Conservation (phyloP, 2,329 filamentous ascomycete species). For the Calonectria hawksworthii region DNA sequence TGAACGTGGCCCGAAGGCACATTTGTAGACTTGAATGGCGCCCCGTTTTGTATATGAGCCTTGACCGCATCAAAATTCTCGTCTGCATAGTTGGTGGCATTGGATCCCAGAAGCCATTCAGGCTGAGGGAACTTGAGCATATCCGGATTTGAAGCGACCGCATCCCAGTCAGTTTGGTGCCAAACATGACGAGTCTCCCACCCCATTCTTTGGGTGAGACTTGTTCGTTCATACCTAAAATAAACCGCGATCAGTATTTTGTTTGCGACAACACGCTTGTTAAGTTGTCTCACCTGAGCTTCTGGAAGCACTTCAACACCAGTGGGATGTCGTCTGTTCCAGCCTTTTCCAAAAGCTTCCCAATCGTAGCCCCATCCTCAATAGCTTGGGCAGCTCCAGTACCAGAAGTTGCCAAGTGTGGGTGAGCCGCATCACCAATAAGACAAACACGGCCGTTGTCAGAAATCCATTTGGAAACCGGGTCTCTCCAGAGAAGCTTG, state of each 20-base stretch:
- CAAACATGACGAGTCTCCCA: slow-evolving; percentile 14
- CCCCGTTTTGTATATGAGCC: not conserved
- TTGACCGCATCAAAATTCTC: slow-evolving; percentile 7
- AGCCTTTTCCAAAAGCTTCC: not conserved
- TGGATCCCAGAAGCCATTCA: not conserved
- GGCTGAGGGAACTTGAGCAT: slow-evolving; percentile 7
- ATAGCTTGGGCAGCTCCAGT: slow-evolving; percentile 20
- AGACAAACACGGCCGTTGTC: slow-evolving; percentile 9
- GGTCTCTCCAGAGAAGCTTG: slow-evolving; percentile 24
- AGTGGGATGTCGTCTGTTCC: slow-evolving; percentile 1
- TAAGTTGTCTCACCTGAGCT: not conserved
- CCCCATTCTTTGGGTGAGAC: slow-evolving; percentile 9
- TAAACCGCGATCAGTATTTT: not conserved
- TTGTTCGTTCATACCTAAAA: not conserved
- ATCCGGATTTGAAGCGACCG: slow-evolving; percentile 7
- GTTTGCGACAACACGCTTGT: not conserved
- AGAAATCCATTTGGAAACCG: slow-evolving; percentile 12
- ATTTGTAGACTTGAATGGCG: slow-evolving; percentile 2
- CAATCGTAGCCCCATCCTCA: slow-evolving; percentile 10
- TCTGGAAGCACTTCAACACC: slow-evolving; percentile 3
- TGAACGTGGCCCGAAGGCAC: not conserved
- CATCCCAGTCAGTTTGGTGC: slow-evolving; percentile 17
- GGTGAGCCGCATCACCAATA: slow-evolving; percentile 16
- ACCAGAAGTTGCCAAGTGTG: slow-evolving; percentile 17
- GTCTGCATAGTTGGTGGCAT: not conserved